These are phyloP conservation scores for Acrasis kona DNA, from an alignment of 78 protist genomes.

Conservation along the genomic window DNA sequence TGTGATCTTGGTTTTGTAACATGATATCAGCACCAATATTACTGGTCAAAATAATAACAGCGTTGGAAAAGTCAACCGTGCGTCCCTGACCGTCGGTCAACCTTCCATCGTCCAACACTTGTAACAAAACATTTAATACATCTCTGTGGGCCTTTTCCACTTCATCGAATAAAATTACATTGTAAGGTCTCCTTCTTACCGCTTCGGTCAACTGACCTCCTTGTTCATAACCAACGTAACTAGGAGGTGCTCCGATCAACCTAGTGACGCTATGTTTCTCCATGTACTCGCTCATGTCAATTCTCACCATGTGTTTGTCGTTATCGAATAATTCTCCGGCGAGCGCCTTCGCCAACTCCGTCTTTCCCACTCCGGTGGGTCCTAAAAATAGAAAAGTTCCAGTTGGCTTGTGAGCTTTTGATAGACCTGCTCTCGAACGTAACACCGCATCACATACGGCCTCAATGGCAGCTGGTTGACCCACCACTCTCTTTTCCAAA, in stretches of 20 bases:
- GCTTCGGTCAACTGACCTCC: constrained; percentile 97
- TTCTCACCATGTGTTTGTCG: constrained; percentile 47
- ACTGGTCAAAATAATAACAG: constrained; percentile 81
- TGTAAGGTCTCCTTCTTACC: constrained; percentile 83
- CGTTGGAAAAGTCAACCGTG: constrained; percentile 79
- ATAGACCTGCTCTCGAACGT: constrained; percentile 31
- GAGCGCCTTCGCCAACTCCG: constrained; percentile 90
- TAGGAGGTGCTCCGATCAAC: constrained; percentile 97
- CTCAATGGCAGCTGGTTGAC: constrained; percentile 7
- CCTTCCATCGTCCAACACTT: constrained; percentile 94
- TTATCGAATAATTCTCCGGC: constrained; percentile 55
- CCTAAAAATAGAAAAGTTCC: constrained; percentile 86
- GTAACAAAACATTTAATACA: constrained; percentile 84
- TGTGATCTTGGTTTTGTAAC: no score
- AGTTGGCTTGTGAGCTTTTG: constrained; percentile 48
- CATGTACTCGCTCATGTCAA: constrained; percentile 96
- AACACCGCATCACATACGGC: constrained; percentile 25
- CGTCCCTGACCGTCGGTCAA: constrained; percentile 94
- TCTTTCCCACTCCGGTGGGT: constrained; percentile 89
- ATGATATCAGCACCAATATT: constrained; percentile 85
- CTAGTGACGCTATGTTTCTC: constrained; percentile 80
- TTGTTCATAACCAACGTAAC: constrained; percentile 95
- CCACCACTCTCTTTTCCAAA: not conserved
- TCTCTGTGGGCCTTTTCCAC: constrained; percentile 89
- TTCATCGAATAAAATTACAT: constrained; percentile 94